Evolutionary conservation across 176 grass and related monocot genomes (phyloP).

Genomic region (Eragrostis nindensis): DNA sequence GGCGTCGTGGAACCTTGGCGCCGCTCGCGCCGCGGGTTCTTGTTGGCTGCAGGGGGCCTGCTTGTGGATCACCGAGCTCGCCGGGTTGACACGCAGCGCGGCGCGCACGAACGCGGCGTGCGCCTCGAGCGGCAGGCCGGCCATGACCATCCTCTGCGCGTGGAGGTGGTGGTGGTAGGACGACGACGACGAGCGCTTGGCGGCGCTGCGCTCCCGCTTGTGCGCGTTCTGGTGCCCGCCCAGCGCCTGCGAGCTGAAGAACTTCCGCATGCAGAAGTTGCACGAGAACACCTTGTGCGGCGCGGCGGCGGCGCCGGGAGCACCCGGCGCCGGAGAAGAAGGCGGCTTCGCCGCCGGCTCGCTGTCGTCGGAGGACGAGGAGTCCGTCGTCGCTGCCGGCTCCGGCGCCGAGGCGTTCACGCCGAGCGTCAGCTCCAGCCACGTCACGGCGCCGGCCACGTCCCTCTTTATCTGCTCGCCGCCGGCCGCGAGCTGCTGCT

Average conservation of each 20-base stretch:
- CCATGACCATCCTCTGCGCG: constrained; percentile 63
- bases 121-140: constrained; percentile 68
- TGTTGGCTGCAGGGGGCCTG: constrained; percentile 34
- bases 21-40: neutral
- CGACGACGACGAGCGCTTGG: constrained; percentile 51
- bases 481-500: neutral
- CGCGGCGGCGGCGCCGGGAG: neutral
- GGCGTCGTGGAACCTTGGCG: constrained; percentile 54
- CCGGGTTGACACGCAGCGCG: constrained; percentile 48
- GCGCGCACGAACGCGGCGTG: constrained; percentile 60
- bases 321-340: neutral
- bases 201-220: constrained; percentile 81
- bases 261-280: constrained; percentile 93
- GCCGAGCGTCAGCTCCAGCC: constrained; percentile 69
- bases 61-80: constrained; percentile 50
- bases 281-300: constrained; percentile 89
- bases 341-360: constrained; percentile 23
- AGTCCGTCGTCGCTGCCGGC: neutral
- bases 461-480: constrained; percentile 19
- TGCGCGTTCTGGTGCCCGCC: constrained; percentile 95
- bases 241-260: constrained; percentile 90
- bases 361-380: constrained; percentile 39
- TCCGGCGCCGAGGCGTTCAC: constrained; percentile 16
- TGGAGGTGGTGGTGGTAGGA: constrained; percentile 48
- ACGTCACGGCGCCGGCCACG: constrained; percentile 22